Evolutionary conservation across 2,329 filamentous ascomycete genomes (phyloP), one percentile per base, ranked within the genome.

Genomic region (Tothia fuscella): DNA sequence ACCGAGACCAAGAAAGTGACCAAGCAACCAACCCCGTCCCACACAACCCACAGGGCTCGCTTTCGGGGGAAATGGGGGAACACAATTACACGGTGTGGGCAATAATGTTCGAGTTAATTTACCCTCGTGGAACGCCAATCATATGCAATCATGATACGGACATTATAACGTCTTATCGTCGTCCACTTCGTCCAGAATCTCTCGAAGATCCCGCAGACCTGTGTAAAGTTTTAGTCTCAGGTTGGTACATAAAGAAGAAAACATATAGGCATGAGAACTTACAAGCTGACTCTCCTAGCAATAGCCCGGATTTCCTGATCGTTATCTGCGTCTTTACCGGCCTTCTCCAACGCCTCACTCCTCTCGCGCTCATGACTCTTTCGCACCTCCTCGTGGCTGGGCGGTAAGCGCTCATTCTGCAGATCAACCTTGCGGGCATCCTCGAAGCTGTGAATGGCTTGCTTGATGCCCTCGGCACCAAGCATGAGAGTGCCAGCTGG

Each of bases 401-500:
- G 91, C 38, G 91, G 91, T 49, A 98, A 70, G 48, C 86, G 76
- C 66, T 98, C 91, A 61, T 98, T 98, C 66, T 96, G 88, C 48
- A 96, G 56, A 66, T 98, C 91, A 37, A 98, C 88, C 70, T 95
- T 96, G 48, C 87, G 75, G 13, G 91, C 91, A 61, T 98, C 91
- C 60, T 98, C 91, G 51, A 98, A 98, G 52, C 78, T 93, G 63
- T 78, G 89, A 54, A 98, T 98, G 25, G 91, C 91, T 56, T 95
- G 88, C 71, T 96, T 98, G 69, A 96, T 95, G 45, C 91, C 91
- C 65, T 98, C 91, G 1, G 91, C 89, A 45, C 91, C 91, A 41
- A 96, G 75, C 91, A 98, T 96, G 47, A 98, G 79, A 5, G 91
- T 98, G 44, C 91, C 91, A 5, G 88, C 87, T 2, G 91, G 91